Evolutionary conservation across 1,284 basidiomycete species (phyloP).

Genomic region (Ustilago shanxiensis): DNA sequence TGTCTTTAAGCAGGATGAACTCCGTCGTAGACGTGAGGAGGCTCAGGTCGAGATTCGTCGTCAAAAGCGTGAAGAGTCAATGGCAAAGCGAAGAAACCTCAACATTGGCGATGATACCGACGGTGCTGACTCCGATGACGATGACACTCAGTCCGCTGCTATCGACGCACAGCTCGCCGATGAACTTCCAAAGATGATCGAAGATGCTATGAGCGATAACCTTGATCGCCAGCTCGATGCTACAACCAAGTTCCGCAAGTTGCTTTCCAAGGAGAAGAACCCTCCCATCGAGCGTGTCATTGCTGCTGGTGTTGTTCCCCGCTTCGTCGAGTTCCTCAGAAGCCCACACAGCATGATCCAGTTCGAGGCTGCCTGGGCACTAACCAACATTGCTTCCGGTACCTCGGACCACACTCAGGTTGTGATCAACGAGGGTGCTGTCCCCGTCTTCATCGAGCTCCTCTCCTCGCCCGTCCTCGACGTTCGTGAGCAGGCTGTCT

Average conservation of each 20-base stretch:
- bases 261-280: constrained; percentile 98
- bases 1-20: constrained; percentile 69
- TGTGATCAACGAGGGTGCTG: constrained; percentile 92
- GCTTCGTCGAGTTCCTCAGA: constrained; percentile 94
- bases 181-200: constrained; percentile 83
- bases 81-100: constrained; percentile 69
- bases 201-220: constrained; percentile 91
- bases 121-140: constrained; percentile 67
- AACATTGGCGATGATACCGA: constrained; percentile 62
- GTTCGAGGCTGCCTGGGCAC: constrained; percentile 99
- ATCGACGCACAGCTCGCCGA: constrained; percentile 78
- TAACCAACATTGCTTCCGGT: constrained; percentile 99
- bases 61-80: constrained; percentile 69
- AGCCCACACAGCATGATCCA: constrained; percentile 94
- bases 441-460: constrained; percentile 89
- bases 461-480: constrained; percentile 68
- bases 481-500: constrained; percentile 70
- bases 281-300: constrained; percentile 99
- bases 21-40: constrained; percentile 68
- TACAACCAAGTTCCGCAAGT: constrained; percentile 93
- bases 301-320: constrained; percentile 94
- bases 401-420: constrained; percentile 99
- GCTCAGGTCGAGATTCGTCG: constrained; percentile 69
- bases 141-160: constrained; percentile 56
- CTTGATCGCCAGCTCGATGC: constrained; percentile 92